phyloP scores from a whole-genome alignment of 305 asterid genomes.

The Fraxinus velutina region DNA sequence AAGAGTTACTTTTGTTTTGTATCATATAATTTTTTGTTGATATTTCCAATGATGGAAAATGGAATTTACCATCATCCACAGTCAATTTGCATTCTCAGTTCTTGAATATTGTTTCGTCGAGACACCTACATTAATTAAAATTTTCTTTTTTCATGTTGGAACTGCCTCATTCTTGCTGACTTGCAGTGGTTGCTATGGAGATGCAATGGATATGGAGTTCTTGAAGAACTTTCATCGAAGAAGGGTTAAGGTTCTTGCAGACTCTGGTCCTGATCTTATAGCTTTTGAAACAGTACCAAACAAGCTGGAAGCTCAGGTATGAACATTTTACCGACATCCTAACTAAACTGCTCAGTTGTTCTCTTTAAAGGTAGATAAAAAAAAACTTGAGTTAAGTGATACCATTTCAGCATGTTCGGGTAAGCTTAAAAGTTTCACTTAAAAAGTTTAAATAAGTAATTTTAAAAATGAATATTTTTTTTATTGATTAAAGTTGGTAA shows the following conservation, averaged over 20 bases:
- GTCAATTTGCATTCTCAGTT: not conserved
- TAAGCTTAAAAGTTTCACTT: not conserved
- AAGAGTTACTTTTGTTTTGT: not conserved
- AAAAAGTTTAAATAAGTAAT: not conserved
- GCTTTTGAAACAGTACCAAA: constrained; percentile 97
- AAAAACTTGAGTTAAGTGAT: no score
- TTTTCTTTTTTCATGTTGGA: not conserved
- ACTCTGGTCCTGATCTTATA: constrained; percentile 81
- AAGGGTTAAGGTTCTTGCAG: constrained; percentile 86
- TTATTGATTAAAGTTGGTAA: not conserved
- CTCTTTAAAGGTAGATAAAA: constrained; percentile 9
- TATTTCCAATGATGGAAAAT: not conserved
- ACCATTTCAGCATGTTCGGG: not conserved
- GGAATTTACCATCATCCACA: not conserved
- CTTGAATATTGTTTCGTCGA: not conserved
- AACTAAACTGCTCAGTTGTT: constrained; percentile 1
- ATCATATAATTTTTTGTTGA: not conserved
- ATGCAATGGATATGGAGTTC: constrained; percentile 61
- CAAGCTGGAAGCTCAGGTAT: constrained; percentile 90
- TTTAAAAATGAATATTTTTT: not conserved
- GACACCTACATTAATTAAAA: not conserved
- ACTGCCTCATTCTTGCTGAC: constrained; percentile 9
- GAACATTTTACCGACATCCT: not conserved
- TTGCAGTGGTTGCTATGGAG: constrained; percentile 84
- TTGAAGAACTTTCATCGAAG: constrained; percentile 80